Evolutionary conservation across 2,329 filamentous ascomycete genomes (phyloP).

Genomic region (Penicillium janthinellum): DNA sequence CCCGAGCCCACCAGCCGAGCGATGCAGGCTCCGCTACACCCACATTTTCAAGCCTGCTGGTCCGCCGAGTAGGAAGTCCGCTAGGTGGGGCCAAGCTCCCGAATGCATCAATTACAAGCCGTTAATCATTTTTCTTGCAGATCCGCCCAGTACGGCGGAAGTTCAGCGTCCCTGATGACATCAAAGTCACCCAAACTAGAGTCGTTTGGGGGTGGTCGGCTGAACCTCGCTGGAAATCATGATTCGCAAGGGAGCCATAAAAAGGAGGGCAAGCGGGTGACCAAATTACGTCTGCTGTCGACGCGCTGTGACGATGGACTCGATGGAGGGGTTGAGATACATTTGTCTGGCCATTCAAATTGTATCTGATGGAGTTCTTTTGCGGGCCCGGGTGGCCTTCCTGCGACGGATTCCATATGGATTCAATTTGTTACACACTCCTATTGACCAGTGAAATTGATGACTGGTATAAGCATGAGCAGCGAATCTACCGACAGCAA

Average conservation of each 20-base stretch:
- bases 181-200: conserved; percentile 10
- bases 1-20: conserved; percentile 11
- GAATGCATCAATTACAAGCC: conserved; percentile 36
- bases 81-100: conserved; percentile 23
- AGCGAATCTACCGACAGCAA: too few species aligned
- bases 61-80: conserved; percentile 21
- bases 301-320: neutral
- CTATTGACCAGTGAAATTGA: too few species aligned
- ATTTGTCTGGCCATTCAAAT: neutral
- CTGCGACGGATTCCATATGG: neutral
- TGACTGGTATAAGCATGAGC: too few species aligned
- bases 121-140: conserved; percentile 34
- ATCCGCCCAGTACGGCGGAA: conserved; percentile 9
- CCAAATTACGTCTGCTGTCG: neutral
- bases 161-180: conserved; percentile 29
- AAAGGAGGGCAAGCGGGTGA: neutral
- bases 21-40: conserved; percentile 20
- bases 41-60: conserved; percentile 5
- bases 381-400: neutral
- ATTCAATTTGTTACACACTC: too few species aligned
- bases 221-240: conserved; percentile 3
- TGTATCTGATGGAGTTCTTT: neutral
- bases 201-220: neutral
- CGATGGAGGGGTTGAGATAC: neutral
- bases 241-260: neutral